These are phyloP conservation scores for Ogataea chonburiensis DNA, from an alignment of 805 yeast species.

Conservation along the genomic window DNA sequence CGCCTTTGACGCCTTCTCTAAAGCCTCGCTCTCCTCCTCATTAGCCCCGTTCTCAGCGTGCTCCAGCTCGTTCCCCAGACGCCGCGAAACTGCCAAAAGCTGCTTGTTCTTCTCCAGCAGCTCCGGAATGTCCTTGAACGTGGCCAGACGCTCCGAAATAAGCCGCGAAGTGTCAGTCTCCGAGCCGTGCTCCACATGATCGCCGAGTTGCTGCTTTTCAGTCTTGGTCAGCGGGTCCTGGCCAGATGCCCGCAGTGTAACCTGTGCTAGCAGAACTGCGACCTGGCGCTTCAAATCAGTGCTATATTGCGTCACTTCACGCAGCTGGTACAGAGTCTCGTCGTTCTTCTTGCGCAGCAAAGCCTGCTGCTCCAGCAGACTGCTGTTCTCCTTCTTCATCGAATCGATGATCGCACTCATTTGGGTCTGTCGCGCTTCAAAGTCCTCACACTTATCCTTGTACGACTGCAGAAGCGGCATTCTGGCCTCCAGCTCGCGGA, in stretches of 20 bases:
- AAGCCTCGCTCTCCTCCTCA: constrained; percentile 27
- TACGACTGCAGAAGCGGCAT: constrained; percentile 74
- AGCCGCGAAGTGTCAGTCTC: constrained; percentile 66
- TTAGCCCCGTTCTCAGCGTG: constrained; percentile 57
- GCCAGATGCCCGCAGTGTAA: constrained; percentile 54
- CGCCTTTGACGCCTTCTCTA: constrained; percentile 57
- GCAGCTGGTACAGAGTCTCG: constrained; percentile 48
- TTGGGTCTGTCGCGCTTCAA: constrained; percentile 57
- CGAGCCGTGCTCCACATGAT: constrained; percentile 42
- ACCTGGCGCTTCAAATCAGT: constrained; percentile 80
- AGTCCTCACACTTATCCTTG: constrained; percentile 52
- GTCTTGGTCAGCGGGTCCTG: constrained; percentile 59
- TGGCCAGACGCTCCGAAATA: constrained; percentile 71
- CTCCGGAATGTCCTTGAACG: constrained; percentile 65
- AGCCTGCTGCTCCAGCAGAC: constrained; percentile 19
- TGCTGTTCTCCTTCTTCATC: constrained; percentile 44
- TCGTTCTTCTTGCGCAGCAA: constrained; percentile 31
- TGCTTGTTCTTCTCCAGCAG: constrained; percentile 75
- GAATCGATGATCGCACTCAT: constrained; percentile 55
- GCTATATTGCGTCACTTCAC: constrained; percentile 53
- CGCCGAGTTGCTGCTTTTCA: constrained; percentile 64
- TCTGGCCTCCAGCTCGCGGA: constrained; percentile 72
- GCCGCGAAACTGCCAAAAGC: constrained; percentile 64
- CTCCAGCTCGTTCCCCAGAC: constrained; percentile 71
- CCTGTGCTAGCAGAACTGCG: constrained; percentile 67